Evolutionary conservation across 1,284 basidiomycete species (phyloP).

Genomic region (Cryptococcus wingfieldii): DNA sequence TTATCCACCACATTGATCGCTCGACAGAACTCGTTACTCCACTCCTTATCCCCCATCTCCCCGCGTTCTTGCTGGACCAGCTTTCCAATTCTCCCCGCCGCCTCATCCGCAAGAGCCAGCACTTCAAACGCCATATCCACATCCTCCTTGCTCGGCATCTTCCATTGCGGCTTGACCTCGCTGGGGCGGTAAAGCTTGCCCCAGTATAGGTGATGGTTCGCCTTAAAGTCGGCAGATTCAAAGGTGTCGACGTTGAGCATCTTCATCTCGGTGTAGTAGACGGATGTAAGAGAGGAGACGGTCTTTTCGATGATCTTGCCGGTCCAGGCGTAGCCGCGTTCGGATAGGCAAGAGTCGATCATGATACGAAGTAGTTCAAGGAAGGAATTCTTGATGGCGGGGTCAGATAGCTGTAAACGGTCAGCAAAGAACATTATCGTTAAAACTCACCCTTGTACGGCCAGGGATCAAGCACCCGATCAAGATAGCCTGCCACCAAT

Average conservation of each 20-base stretch:
- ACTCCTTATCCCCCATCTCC: constrained; percentile 57
- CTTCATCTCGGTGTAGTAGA: constrained; percentile 76
- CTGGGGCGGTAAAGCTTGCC: constrained; percentile 74
- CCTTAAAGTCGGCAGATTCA: constrained; percentile 60
- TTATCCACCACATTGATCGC: constrained; percentile 50
- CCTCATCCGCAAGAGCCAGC: constrained; percentile 56
- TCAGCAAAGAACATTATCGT: neutral
- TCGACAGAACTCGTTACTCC: constrained; percentile 92
- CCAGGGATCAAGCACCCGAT: constrained; percentile 39
- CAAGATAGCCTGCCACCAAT: constrained; percentile 63
- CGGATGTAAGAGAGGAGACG: constrained; percentile 67
- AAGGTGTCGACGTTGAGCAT: constrained; percentile 64
- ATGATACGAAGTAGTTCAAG: constrained; percentile 66
- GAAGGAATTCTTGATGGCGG: constrained; percentile 25
- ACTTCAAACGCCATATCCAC: constrained; percentile 77
- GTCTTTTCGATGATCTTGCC: constrained; percentile 75
- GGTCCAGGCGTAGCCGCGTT: constrained; percentile 81
- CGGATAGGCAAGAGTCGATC: constrained; percentile 75
- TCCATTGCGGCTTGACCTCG: constrained; percentile 85
- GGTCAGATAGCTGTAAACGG: constrained; percentile 19
- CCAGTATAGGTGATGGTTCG: constrained; percentile 73
- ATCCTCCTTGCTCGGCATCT: constrained; percentile 55
- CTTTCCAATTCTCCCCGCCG: constrained; percentile 63
- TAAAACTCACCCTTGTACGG: constrained; percentile 20
- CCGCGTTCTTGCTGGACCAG: constrained; percentile 55